These are phyloP conservation scores for Coemansia sp. DNA, from an alignment of 192 early-diverging fungal genomes.

Conservation along the genomic window DNA sequence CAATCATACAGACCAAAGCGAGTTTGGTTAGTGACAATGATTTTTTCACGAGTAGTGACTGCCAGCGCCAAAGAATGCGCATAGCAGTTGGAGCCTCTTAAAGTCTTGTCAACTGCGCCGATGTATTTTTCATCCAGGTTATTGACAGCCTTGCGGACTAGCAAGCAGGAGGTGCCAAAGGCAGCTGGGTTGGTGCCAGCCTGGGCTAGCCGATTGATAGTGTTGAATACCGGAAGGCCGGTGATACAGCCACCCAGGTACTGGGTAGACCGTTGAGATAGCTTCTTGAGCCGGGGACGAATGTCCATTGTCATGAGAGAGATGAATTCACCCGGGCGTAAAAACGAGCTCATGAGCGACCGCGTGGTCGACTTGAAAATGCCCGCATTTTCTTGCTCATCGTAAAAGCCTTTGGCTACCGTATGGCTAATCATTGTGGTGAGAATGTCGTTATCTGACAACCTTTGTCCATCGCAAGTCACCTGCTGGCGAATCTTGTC, in stretches of 20 bases:
- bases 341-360: background rate
- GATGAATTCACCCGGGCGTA: background rate
- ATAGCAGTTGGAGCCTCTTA: constrained; percentile 1
- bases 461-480: background rate
- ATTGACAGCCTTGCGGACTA: constrained; percentile 6
- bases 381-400: background rate
- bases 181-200: background rate
- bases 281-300: constrained; percentile 13
- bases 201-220: background rate
- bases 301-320: constrained; percentile 7
- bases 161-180: background rate
- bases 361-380: background rate
- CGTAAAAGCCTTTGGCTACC: constrained; percentile 1
- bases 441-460: constrained; percentile 27
- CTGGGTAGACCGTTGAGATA: background rate
- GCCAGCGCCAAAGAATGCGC: constrained; percentile 8
- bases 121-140: background rate
- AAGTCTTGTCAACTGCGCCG: constrained; percentile 3
- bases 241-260: constrained; percentile 15
- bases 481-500: background rate
- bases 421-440: constrained; percentile 11
- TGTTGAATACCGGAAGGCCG: constrained; percentile 5
- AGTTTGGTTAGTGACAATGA: constrained; percentile 23
- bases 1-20: constrained; percentile 15
- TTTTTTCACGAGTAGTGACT: background rate